Base-by-base conservation (phyloP, 352 stramenopile species). In the Elongisporangium senticosum region DNA sequence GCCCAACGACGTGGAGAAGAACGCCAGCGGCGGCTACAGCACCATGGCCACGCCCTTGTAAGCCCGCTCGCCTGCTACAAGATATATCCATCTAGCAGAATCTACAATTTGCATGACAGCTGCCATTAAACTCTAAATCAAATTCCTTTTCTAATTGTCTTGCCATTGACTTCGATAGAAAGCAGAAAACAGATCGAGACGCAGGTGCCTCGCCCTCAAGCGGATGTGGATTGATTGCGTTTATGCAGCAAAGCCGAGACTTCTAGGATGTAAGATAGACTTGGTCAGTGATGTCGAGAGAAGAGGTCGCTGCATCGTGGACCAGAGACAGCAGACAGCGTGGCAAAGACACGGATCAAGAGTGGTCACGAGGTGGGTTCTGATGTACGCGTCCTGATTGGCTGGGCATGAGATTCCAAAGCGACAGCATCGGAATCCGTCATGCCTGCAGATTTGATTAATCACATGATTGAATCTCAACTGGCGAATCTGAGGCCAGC, bases 1-100 rank as follows among this genome's bases (percentile, higher is more conserved):
- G 33, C 33, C 51, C 53, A 49, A 33, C 6, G 51, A 59, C 51
- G n/a, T 55, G 7, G 49, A 57, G 53, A 57, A 57, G 33, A 47
- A 57, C 13, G 53, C 53, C n/a, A 51, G 8, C 7, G 53, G 28
- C 33, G 21, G 8, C 28, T 57, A 57, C 33, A 57, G 28, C n/a
- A 33, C 24, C 11, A 22, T 57, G 19, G 13, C n/a, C 33, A 57
- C 53, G 20, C 53, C 53, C n/a, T n/a, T 57, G 53, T 57, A 39
- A 33, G 33, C 33, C 13, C 13, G 1, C 7, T 17, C 11, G 3
- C 11, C 33, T 6, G 11, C 10, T 10, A 43, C 26, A 10, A 37
- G 26, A 28, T 7, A 7, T 28, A 28, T 28, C 24, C 3, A 5
- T 17, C 33, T 43, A 43, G 10, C 11, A 14, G 8, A 10, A 10